Percentiles rank a stretch among this genome's conserved stretches.
These are phyloP conservation scores for Calonectria leucothoes DNA, from an alignment of 2,329 filamentous ascomycete genomes.

Conservation along the genomic window DNA sequence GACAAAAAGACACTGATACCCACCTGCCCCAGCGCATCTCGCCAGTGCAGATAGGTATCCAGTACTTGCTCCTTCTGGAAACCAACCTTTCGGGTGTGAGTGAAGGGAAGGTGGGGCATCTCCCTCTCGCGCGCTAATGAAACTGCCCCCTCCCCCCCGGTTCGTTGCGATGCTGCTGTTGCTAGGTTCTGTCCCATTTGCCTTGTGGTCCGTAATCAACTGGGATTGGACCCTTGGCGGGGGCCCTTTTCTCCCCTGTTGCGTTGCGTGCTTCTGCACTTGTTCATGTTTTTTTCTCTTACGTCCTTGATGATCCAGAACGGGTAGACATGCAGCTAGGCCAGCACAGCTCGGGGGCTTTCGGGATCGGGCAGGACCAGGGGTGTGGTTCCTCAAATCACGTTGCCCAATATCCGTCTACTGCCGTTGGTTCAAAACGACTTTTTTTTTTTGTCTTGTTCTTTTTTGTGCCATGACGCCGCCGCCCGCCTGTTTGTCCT, in stretches of 20 bases:
- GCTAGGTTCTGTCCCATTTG: too few relatives aligned
- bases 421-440: neutral
- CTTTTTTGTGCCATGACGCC: neutral
- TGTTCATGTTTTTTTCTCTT: neutral
- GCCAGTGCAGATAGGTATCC: neutral
- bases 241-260: neutral
- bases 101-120: slow-evolving; percentile 19
- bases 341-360: slow-evolving; percentile 10
- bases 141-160: neutral
- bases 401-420: neutral
- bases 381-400: neutral
- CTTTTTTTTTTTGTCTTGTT: neutral
- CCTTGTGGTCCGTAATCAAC: too few relatives aligned
- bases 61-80: neutral
- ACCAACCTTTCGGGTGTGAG: neutral
- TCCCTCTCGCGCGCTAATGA: neutral
- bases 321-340: neutral
- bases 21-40: neutral
- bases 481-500: neutral
- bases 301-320: neutral
- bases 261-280: neutral
- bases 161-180: neutral
- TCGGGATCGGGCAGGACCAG: slow-evolving; percentile 2
- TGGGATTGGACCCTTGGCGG: neutral
- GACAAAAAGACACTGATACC: neutral